Conservation (phyloP, 495 filamentous ascomycete species). For the Letharia columbiana region DNA sequence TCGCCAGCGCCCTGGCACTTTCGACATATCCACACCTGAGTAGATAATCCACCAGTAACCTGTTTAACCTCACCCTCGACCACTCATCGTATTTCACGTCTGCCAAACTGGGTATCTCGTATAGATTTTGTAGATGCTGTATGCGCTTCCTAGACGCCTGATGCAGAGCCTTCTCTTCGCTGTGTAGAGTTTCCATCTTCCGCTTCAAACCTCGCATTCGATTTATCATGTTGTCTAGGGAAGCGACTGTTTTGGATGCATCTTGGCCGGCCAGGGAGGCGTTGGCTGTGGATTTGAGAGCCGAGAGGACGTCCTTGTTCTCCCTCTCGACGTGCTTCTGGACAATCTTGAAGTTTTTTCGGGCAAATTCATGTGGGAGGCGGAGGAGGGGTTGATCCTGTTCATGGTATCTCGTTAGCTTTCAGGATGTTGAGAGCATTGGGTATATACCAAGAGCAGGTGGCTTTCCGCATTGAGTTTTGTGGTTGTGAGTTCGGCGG, state of each 20-base stretch:
- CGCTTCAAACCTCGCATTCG: conserved; percentile 78
- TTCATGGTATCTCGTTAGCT: conserved; percentile 9
- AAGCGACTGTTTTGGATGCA: conserved; percentile 60
- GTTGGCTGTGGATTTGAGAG: conserved; percentile 61
- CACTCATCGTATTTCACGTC: conserved; percentile 93
- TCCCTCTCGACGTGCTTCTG: conserved; percentile 77
- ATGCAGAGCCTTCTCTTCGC: conserved; percentile 68
- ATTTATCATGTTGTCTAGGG: conserved; percentile 74
- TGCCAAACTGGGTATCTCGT: conserved; percentile 68
- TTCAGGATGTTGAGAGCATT: conserved; percentile 3
- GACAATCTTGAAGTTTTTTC: conserved; percentile 84
- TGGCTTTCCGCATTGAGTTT: conserved; percentile 69
- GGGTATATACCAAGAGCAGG: conserved; percentile 51
- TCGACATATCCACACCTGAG: conserved; percentile 72
- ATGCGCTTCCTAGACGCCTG: conserved; percentile 66
- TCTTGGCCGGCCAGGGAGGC: conserved; percentile 53
- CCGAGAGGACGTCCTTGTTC: conserved; percentile 55
- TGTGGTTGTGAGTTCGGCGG: conserved; percentile 48
- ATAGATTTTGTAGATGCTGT: conserved; percentile 68
- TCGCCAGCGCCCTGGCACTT: conserved; percentile 65
- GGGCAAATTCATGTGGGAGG: conserved; percentile 79
- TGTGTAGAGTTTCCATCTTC: conserved; percentile 68
- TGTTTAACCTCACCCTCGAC: conserved; percentile 70
- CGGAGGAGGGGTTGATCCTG: conserved; percentile 95
- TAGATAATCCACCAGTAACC: conserved; percentile 84